phyloP scores from a whole-genome alignment of 306 rosid genomes.

The Parietaria judaica region DNA sequence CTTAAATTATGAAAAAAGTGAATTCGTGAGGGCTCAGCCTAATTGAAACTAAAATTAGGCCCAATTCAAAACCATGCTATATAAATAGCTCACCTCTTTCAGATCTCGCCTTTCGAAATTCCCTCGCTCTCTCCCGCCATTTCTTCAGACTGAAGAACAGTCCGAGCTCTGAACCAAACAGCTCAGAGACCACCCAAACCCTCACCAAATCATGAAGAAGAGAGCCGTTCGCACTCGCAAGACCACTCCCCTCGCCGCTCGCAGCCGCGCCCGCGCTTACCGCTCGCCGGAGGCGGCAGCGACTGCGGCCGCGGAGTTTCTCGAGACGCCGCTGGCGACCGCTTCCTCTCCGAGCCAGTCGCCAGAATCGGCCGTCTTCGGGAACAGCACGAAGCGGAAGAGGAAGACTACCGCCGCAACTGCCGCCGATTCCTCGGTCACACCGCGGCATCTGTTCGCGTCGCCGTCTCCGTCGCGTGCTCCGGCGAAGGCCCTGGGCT shows the following conservation, averaged over 20 bases:
- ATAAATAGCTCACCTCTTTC: no score
- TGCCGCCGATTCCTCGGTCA: constrained; percentile 14
- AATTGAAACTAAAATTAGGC: no score
- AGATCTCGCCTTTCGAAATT: background rate
- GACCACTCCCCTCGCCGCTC: constrained; percentile 2
- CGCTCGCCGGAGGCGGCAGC: constrained; percentile 32
- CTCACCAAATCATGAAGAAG: constrained; percentile 35
- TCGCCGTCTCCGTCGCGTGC: constrained; percentile 35
- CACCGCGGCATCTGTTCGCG: constrained; percentile 17
- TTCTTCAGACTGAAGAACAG: no score
- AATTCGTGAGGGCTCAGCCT: no score
- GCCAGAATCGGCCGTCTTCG: constrained; percentile 47
- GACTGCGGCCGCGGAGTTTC: constrained; percentile 38
- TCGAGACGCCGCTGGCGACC: constrained; percentile 44
- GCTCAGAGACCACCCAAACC: no score
- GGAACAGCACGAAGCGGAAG: constrained; percentile 26
- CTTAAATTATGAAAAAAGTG: no score
- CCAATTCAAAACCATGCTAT: no score
- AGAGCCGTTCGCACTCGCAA: constrained; percentile 30
- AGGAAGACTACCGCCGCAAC: constrained; percentile 1
- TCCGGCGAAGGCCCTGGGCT: constrained; percentile 30
- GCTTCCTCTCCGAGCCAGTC: constrained; percentile 41
- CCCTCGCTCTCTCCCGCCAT: background rate
- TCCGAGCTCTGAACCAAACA: no score
- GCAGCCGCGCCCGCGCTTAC: constrained; percentile 16